phyloP scores from a whole-genome alignment of 2,329 filamentous ascomycete species.

The Fusarium proliferatum region DNA sequence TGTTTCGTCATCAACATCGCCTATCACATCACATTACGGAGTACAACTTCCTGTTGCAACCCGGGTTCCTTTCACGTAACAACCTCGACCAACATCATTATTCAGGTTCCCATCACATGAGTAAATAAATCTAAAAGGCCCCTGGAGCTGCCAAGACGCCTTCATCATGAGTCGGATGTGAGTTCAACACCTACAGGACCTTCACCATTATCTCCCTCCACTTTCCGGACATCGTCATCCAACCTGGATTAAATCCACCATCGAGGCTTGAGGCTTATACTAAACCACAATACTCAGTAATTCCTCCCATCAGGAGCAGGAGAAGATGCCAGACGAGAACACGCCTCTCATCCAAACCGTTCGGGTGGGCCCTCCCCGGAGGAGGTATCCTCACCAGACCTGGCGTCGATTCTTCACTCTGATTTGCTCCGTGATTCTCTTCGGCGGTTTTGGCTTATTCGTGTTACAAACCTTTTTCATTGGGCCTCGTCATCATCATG shows the following conservation, averaged over 20 bases:
- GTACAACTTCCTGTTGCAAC: background rate
- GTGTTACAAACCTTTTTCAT: conserved; percentile 59
- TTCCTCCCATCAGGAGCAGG: conserved; percentile 41
- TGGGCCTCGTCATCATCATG: conserved; percentile 51
- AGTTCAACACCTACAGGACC: conserved; percentile 25
- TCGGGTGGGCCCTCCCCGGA: conserved; percentile 62
- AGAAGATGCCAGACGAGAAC: conserved; percentile 61
- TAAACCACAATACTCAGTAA: conserved; percentile 13
- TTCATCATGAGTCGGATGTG: conserved; percentile 39
- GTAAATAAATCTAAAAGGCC: background rate
- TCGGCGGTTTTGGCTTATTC: conserved; percentile 63
- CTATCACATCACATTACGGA: conserved; percentile 36
- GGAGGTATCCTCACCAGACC: conserved; percentile 68
- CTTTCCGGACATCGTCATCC: conserved; percentile 21
- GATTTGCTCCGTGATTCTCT: conserved; percentile 64
- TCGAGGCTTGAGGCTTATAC: conserved; percentile 1
- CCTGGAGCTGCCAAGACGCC: conserved; percentile 19
- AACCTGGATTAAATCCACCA: background rate
- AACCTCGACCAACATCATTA: conserved; percentile 3
- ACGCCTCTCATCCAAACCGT: conserved; percentile 76
- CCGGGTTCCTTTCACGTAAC: conserved; percentile 5
- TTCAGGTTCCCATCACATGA: conserved; percentile 9
- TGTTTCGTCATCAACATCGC: conserved; percentile 39
- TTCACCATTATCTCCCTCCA: conserved; percentile 9
- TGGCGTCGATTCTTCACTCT: conserved; percentile 75